phyloP scores from a whole-genome alignment of 306 rosid genomes.

The Cicer pinnatifidum region DNA sequence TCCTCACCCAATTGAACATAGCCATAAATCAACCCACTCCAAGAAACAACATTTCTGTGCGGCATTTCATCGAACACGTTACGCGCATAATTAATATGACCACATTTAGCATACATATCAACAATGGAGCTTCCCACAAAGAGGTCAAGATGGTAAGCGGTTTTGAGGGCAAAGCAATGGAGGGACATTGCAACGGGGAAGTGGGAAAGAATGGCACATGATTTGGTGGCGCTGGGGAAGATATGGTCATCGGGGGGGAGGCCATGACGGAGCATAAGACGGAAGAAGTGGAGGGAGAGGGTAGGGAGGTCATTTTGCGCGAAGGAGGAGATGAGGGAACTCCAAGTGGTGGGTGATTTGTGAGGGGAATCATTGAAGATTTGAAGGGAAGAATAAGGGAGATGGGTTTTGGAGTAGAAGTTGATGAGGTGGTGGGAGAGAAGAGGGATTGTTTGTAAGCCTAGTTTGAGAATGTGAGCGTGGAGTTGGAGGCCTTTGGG shows the following conservation, averaged over 20 bases:
- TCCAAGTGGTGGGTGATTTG: constrained; percentile 73
- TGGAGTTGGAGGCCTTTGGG: constrained; percentile 79
- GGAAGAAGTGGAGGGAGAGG: constrained; percentile 63
- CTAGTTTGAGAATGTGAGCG: constrained; percentile 67
- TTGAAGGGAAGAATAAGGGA: constrained; percentile 57
- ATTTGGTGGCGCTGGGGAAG: constrained; percentile 69
- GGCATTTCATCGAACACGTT: constrained; percentile 78
- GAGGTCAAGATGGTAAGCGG: constrained; percentile 6
- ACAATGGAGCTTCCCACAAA: constrained; percentile 78
- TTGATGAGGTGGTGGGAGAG: constrained; percentile 75
- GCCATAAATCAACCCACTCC: constrained; percentile 89
- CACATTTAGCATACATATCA: constrained; percentile 75
- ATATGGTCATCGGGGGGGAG: constrained; percentile 68
- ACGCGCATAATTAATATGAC: constrained; percentile 54
- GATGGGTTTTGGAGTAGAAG: constrained; percentile 72
- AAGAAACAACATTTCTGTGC: constrained; percentile 72
- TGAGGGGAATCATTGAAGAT: constrained; percentile 57
- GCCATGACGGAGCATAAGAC: constrained; percentile 61
- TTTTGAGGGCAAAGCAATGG: constrained; percentile 35
- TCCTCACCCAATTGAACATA: constrained; percentile 66
- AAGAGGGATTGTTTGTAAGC: constrained; percentile 64
- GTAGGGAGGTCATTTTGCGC: constrained; percentile 77
- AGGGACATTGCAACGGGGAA: constrained; percentile 34
- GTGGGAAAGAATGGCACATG: constrained; percentile 51
- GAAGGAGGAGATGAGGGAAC: constrained; percentile 75